A percentile compares a stretch with the other conserved stretches of the same genome.
These are phyloP conservation scores for Coemansia sp. DNA, from an alignment of 192 early-diverging fungal species.

Conservation along the genomic window DNA sequence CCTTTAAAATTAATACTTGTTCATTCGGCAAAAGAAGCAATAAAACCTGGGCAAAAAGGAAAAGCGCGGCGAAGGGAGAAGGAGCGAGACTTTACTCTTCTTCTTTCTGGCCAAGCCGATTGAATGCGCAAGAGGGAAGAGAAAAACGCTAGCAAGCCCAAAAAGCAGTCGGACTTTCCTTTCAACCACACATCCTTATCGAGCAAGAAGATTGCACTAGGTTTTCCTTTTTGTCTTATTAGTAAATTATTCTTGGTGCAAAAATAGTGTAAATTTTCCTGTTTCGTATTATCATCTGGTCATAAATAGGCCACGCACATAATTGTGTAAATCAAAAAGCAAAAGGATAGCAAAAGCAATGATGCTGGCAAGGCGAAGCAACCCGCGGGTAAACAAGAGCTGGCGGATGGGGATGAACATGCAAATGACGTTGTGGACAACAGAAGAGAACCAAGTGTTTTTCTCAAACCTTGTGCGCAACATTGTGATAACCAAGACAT, in stretches of 20 bases:
- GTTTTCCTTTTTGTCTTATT: background rate
- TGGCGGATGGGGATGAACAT: slow-evolving; percentile 29
- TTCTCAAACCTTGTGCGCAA: slow-evolving; percentile 23
- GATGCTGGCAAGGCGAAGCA: slow-evolving; percentile 12
- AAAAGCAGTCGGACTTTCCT: too few relatives aligned
- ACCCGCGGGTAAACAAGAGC: slow-evolving; percentile 25
- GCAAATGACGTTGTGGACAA: slow-evolving; percentile 33
- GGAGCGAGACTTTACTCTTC: too few relatives aligned
- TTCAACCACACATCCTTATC: background rate
- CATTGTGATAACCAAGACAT: slow-evolving; percentile 15
- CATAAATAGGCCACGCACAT: too few relatives aligned
- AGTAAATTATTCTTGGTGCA: background rate
- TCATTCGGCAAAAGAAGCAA: too few relatives aligned
- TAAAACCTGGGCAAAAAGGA: too few relatives aligned
- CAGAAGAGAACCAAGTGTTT: slow-evolving; percentile 28
- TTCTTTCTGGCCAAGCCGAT: too few relatives aligned
- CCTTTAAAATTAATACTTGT: too few relatives aligned
- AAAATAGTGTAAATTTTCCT: background rate
- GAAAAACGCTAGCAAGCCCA: too few relatives aligned
- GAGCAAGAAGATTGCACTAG: background rate
- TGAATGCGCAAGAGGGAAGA: too few relatives aligned
- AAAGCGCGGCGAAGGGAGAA: too few relatives aligned
- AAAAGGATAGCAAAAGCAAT: slow-evolving; percentile 1
- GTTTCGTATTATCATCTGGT: too few relatives aligned
- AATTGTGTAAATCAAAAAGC: background rate